phyloP scores from a whole-genome alignment of 768 basidiomycete genomes.

The Termitomyces sp. region DNA sequence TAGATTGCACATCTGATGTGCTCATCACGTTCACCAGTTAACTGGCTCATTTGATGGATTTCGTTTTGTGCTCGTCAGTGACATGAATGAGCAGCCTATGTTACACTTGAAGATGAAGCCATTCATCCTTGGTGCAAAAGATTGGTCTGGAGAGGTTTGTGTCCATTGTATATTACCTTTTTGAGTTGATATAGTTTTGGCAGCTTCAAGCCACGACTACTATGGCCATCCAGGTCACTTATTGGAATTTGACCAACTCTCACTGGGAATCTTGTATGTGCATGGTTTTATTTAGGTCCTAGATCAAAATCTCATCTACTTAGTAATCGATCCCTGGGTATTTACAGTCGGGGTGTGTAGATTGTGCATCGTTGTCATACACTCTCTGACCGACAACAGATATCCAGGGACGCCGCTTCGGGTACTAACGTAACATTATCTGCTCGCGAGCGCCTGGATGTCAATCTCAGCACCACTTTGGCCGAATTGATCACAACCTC shows the following conservation, averaged over 20 bases:
- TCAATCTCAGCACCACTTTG: conserved; percentile 89
- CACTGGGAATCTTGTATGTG: conserved; percentile 91
- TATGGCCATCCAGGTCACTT: conserved; percentile 78
- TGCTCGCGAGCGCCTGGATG: conserved; percentile 79
- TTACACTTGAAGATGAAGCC: conserved; percentile 84
- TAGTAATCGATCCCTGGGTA: conserved; percentile 96
- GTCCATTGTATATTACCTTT: neutral
- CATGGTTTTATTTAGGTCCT: neutral
- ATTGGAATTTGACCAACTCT: conserved; percentile 96
- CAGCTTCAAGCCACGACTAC: conserved; percentile 84
- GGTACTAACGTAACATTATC: conserved; percentile 56
- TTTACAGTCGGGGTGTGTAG: conserved; percentile 59
- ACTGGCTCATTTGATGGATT: conserved; percentile 88
- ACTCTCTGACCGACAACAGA: conserved; percentile 27
- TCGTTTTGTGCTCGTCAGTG: conserved; percentile 89
- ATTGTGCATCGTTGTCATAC: neutral
- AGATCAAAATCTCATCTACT: conserved; percentile 1
- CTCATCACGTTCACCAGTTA: conserved; percentile 43
- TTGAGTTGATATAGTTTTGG: neutral
- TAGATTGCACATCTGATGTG: neutral
- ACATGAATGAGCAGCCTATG: conserved; percentile 91
- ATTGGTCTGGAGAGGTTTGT: conserved; percentile 90
- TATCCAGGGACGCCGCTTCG: conserved; percentile 45
- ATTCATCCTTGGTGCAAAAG: conserved; percentile 76
- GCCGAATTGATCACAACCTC: conserved; percentile 78